Base-by-base conservation (phyloP, 1,284 basidiomycete genomes). In the Rhodotorula glutinis region DNA sequence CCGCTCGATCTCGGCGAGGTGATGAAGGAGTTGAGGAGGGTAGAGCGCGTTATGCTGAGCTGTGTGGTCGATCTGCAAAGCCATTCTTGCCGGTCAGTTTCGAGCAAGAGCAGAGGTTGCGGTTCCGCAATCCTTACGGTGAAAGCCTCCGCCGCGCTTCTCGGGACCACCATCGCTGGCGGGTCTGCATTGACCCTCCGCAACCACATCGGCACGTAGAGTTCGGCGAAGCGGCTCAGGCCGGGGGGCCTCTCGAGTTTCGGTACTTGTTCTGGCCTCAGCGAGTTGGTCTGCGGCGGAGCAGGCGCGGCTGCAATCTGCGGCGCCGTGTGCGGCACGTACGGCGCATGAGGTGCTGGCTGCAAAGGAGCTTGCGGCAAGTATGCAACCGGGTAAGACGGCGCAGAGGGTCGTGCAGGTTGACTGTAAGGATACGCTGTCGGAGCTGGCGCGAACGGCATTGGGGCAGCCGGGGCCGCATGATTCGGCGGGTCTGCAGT, bases 161-260 rank as follows among this genome's bases (percentile, higher is more conserved):
- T 30, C 29, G 63, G 58, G 2, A 67, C 47, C 29, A 63, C 49
- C 23, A 25, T 27, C 8, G 23, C 19, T 2, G 73, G 73, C 38
- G 29, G 23, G 17, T 62, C 47, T 5, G 53, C 53, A 40, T 71
- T 69, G 47, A 69, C 68, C 16, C 67, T 17, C 4, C 62, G 63
- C 5, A 74, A 62, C 70, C 67, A 70, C 10, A 57, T 33, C 4
- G 73, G 73, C 3, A 66, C 58, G 60, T 72, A 74, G 33, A 58
- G 49, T 38, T 62, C 57, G 3, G 73, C 73, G 60, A 71, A 73
- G 1, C 69, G 59, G 27, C n/a, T 38, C 16, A 63, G 21, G 8
- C 62, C 62, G 1, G 62, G 61, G 16, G 56, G 62, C 25, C 33
- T 46, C 38, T 49, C 57, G 9, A 41, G 25, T n/a, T 49, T 27